Percentiles rank a stretch among this genome's conserved stretches.
Conservation (phyloP, 495 filamentous ascomycete genomes). For the Aspergillus nanangensis region DNA sequence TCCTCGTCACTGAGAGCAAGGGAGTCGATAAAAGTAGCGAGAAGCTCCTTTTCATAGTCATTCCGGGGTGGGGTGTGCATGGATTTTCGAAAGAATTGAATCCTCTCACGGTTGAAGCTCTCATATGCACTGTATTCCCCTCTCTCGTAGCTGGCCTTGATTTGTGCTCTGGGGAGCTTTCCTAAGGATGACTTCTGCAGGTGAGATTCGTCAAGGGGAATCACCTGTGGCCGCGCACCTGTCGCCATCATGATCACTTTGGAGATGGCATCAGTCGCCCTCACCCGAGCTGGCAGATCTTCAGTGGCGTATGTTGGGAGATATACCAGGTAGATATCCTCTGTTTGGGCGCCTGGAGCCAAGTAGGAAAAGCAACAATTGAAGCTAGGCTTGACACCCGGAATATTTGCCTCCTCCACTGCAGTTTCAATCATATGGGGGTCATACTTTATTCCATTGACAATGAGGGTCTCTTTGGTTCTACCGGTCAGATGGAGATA, state of each 20-base stretch:
- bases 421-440: constrained; percentile 37
- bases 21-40: neutral
- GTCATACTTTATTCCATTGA: constrained; percentile 48
- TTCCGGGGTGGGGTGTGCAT: neutral
- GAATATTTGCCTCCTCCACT: constrained; percentile 33
- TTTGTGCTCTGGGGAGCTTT: constrained; percentile 41
- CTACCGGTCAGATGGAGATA: constrained; percentile 51
- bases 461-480: constrained; percentile 49
- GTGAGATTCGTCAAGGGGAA: constrained; percentile 11
- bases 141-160: constrained; percentile 14
- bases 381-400: constrained; percentile 20
- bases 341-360: constrained; percentile 22
- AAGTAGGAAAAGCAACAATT: constrained; percentile 27
- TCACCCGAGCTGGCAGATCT: constrained; percentile 4
- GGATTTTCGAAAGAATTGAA: neutral
- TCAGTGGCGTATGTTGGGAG: constrained; percentile 11
- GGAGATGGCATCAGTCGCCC: constrained; percentile 7
- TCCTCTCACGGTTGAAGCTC: constrained; percentile 19
- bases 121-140: constrained; percentile 9
- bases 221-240: constrained; percentile 6
- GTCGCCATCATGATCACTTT: constrained; percentile 9
- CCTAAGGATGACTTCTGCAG: constrained; percentile 26
- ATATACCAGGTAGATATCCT: constrained; percentile 34
- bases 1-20: neutral
- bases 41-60: neutral